Percentiles rank a stretch among this genome's conserved stretches.
These are phyloP conservation scores for Rhynchosporium graminicola DNA, from an alignment of 2,329 filamentous ascomycete genomes.

Conservation along the genomic window DNA sequence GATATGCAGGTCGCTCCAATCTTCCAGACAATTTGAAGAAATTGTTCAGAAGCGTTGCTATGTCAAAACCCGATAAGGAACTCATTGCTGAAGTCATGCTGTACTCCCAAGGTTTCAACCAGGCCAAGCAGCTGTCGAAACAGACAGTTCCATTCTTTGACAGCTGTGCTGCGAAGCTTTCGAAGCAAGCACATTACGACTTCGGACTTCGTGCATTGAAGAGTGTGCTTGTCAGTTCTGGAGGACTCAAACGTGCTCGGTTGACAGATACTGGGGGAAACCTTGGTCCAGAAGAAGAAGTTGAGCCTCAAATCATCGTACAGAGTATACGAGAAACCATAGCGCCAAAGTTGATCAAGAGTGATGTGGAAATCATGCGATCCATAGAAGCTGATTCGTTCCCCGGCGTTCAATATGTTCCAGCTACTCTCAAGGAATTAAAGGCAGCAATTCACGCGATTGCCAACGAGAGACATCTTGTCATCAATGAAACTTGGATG, in stretches of 20 bases:
- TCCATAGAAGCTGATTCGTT: conserved; percentile 83
- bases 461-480: conserved; percentile 81
- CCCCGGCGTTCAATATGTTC: conserved; percentile 89
- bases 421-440: conserved; percentile 79
- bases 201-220: conserved; percentile 97
- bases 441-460: conserved; percentile 79
- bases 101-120: conserved; percentile 98
- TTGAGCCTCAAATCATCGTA: conserved; percentile 96
- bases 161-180: conserved; percentile 75
- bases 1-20: conserved; percentile 97
- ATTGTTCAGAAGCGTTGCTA: conserved; percentile 96
- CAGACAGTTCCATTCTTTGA: conserved; percentile 99
- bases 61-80: conserved; percentile 99
- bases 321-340: conserved; percentile 99
- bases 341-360: conserved; percentile 91
- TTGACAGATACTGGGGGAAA: conserved; percentile 59
- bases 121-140: conserved; percentile 90
- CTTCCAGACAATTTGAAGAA: conserved; percentile 99
- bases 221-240: conserved; percentile 97
- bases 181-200: conserved; percentile 98
- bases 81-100: conserved; percentile 99
- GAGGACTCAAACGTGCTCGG: conserved; percentile 86
- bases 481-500: conserved; percentile 94
- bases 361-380: conserved; percentile 86
- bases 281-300: conserved; percentile 66